A percentile compares a stretch with the other conserved stretches of the same genome.
Evolutionary conservation across 768 basidiomycete species (phyloP).

Genomic region (Amanita muscaria): DNA sequence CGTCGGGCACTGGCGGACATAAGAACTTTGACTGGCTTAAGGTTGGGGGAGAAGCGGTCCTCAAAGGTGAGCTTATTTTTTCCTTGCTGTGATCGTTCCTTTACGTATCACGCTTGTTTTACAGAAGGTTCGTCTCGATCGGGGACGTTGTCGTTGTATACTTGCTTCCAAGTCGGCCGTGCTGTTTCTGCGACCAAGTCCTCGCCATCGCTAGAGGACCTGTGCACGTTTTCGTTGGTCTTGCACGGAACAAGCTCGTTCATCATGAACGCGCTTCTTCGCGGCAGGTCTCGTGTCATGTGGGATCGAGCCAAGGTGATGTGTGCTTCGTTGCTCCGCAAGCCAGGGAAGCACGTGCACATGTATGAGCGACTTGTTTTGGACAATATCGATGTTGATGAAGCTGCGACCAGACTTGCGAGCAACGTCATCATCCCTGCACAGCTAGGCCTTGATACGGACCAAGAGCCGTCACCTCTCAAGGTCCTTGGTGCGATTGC

Average conservation of each 20-base stretch:
- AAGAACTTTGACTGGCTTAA: conserved; percentile 8
- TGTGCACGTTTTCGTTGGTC: conserved; percentile 51
- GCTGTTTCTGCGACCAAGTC: conserved; percentile 34
- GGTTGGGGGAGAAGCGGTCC: conserved; percentile 1
- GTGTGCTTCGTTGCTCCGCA: conserved; percentile 2
- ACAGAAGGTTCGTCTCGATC: no score
- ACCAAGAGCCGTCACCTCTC: conserved; percentile 27
- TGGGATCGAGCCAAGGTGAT: conserved; percentile 3
- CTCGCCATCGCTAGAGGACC: conserved; percentile 34
- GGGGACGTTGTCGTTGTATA: conserved; percentile 24
- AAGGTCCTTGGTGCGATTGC: conserved; percentile 41
- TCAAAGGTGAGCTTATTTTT: conserved; percentile 4
- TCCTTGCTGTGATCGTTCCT: background rate
- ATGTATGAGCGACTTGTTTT: conserved; percentile 50
- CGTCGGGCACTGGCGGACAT: background rate
- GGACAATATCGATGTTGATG: conserved; percentile 40
- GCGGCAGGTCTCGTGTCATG: conserved; percentile 33
- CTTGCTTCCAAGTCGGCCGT: conserved; percentile 48
- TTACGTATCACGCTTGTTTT: conserved; percentile 2
- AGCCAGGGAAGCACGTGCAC: conserved; percentile 7
- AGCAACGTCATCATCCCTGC: conserved; percentile 2
- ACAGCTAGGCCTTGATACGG: conserved; percentile 10
- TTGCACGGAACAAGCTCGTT: conserved; percentile 25
- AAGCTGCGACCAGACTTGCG: conserved; percentile 38
- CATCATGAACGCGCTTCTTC: conserved; percentile 27